Evolutionary conservation across 2,329 filamentous ascomycete genomes (phyloP).

Genomic region (Chaetomiaceae sp.): DNA sequence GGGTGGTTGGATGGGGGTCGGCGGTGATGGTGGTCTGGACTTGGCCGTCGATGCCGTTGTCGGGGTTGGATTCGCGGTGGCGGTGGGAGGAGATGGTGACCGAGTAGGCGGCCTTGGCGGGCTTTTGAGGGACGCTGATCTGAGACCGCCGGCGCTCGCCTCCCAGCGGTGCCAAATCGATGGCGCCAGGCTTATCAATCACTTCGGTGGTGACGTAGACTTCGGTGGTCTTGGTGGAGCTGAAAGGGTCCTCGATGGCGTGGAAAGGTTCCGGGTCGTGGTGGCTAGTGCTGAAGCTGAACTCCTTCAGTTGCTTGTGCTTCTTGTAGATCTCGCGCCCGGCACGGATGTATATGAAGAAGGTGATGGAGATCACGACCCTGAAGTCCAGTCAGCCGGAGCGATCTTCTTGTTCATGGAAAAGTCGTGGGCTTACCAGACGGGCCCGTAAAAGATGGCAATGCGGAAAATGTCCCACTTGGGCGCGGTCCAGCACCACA

Average conservation of each 20-base stretch:
- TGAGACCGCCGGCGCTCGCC: conserved; percentile 26
- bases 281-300: conserved; percentile 50
- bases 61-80: conserved; percentile 22
- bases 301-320: conserved; percentile 56
- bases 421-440: conserved; percentile 62
- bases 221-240: conserved; percentile 55
- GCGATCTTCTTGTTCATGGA: too few species aligned
- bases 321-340: conserved; percentile 65
- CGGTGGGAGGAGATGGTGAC: conserved; percentile 46
- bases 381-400: too few species aligned
- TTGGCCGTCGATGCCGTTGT: conserved; percentile 28
- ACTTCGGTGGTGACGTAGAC: conserved; percentile 59
- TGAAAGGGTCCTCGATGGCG: conserved; percentile 42
- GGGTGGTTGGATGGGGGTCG: conserved; percentile 18
- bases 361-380: conserved; percentile 57
- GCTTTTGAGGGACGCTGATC: neutral
- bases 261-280: conserved; percentile 39
- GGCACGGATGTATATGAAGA: conserved; percentile 63
- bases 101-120: conserved; percentile 39
- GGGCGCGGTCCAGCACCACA: conserved; percentile 76
- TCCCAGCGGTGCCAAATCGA: conserved; percentile 33
- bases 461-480: conserved; percentile 70
- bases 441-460: conserved; percentile 67
- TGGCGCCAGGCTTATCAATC: conserved; percentile 28
- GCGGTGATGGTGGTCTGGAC: conserved; percentile 22